Conservation (phyloP, 495 filamentous ascomycete species). For the Jackrogersella multiformis region DNA sequence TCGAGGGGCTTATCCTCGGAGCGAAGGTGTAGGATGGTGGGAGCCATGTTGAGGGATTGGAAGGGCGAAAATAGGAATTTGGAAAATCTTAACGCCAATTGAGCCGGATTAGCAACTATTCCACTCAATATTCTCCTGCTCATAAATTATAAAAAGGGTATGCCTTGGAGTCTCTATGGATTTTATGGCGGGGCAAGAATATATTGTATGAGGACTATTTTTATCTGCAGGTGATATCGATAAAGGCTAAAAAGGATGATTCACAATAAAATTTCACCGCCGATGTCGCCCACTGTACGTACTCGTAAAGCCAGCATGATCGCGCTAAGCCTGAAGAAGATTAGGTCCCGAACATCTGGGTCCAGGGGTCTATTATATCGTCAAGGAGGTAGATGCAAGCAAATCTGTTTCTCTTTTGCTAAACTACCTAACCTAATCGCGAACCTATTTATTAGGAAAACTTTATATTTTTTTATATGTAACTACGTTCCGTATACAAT, state of each 20-base stretch:
- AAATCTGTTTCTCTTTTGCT: no score
- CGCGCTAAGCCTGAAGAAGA: constrained; percentile 15
- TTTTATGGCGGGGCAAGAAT: constrained; percentile 27
- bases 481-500: no score
- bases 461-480: no score
- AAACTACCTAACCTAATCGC: no score
- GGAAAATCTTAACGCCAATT: constrained; percentile 4
- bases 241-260: constrained; percentile 32
- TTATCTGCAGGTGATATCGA: constrained; percentile 2
- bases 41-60: constrained; percentile 27
- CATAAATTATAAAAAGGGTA: constrained; percentile 7
- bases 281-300: constrained; percentile 30
- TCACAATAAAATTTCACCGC: constrained; percentile 34
- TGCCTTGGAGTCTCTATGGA: neutral
- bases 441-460: no score
- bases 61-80: neutral
- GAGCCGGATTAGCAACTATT: constrained; percentile 8
- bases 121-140: neutral
- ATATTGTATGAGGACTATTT: neutral
- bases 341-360: constrained; percentile 29
- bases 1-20: constrained; percentile 66
- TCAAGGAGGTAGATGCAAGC: no score
- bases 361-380: neutral
- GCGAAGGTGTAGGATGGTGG: constrained; percentile 57
- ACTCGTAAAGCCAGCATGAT: no score